Percentiles rank a stretch among this genome's conserved stretches.
phyloP scores from a whole-genome alignment of 129 eudicot genomes.

The Calendula officinalis region DNA sequence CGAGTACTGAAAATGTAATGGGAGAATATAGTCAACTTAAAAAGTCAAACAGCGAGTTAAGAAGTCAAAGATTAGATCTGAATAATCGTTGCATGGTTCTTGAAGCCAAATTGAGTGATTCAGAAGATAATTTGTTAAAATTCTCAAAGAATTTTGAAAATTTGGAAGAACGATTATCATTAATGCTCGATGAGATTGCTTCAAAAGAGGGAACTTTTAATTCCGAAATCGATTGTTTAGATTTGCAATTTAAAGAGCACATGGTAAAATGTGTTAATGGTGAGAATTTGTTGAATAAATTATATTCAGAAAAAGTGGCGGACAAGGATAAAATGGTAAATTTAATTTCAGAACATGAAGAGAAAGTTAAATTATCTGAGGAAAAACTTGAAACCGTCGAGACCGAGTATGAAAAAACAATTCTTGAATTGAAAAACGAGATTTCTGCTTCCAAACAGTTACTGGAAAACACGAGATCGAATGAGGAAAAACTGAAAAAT shows the following conservation, averaged over 20 bases:
- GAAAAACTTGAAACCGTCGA: slow-evolving; percentile 31
- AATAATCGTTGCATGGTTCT: slow-evolving; percentile 33
- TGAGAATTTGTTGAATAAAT: slow-evolving; percentile 38
- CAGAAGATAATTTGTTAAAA: slow-evolving; percentile 37
- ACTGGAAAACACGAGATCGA: slow-evolving; percentile 37
- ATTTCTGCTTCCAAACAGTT: slow-evolving; percentile 32
- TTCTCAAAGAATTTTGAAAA: slow-evolving; percentile 37
- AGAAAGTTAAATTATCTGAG: slow-evolving; percentile 38
- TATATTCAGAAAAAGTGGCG: slow-evolving; percentile 45
- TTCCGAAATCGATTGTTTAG: slow-evolving; percentile 46
- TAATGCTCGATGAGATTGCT: slow-evolving; percentile 30
- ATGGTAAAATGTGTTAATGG: slow-evolving; percentile 35
- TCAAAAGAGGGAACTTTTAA: slow-evolving; percentile 44
- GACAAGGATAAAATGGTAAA: slow-evolving; percentile 42
- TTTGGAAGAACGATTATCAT: slow-evolving; percentile 41
- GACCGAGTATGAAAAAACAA: slow-evolving; percentile 34
- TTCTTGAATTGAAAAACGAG: slow-evolving; percentile 31
- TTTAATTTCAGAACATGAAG: slow-evolving; percentile 37
- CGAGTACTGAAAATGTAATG: slow-evolving; percentile 53
- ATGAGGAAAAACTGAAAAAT: slow-evolving; percentile 45
- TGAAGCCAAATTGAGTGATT: slow-evolving; percentile 49
- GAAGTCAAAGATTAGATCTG: slow-evolving; percentile 49
- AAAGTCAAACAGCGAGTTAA: slow-evolving; percentile 55
- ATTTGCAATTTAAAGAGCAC: slow-evolving; percentile 30
- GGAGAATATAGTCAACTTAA: slow-evolving; percentile 64